Evolutionary conservation across 306 rosid genomes (phyloP).

Genomic region (Cucurbita ficifolia): DNA sequence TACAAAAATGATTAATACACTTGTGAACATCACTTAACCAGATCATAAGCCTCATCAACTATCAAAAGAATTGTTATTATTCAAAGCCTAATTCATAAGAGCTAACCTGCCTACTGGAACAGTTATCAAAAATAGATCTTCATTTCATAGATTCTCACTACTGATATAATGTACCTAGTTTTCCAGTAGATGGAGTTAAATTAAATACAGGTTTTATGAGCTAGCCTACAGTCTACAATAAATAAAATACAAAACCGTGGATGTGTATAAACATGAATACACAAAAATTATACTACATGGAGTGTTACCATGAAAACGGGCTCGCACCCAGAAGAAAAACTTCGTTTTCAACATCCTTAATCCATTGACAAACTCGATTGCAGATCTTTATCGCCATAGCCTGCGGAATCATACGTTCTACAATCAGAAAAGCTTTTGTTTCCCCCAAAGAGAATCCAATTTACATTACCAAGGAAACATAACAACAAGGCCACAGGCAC

Average conservation of each 20-base stretch:
- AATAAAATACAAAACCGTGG: background rate
- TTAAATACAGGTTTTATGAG: background rate
- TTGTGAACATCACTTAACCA: background rate
- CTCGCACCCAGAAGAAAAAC: constrained; percentile 89
- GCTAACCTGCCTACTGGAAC: background rate
- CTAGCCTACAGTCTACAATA: background rate
- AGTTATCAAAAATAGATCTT: background rate
- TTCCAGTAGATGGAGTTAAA: background rate
- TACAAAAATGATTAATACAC: background rate
- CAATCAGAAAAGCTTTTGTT: constrained; percentile 5
- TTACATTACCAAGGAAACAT: background rate
- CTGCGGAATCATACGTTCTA: constrained; percentile 30
- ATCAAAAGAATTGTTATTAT: background rate
- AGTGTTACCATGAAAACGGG: constrained; percentile 91
- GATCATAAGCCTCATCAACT: background rate
- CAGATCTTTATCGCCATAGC: constrained; percentile 80
- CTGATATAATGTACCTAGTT: background rate
- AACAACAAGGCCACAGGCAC: background rate
- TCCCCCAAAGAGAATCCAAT: background rate
- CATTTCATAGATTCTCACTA: background rate
- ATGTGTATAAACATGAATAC: constrained; percentile 14
- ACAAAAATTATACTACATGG: constrained; percentile 30
- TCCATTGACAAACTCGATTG: constrained; percentile 94
- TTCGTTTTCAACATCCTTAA: constrained; percentile 87
- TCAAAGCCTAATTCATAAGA: background rate